Percentiles rank a stretch among this genome's conserved stretches.
These are phyloP conservation scores for Allantophomopsis lycopodina DNA, from an alignment of 2,329 filamentous ascomycete species.

Conservation along the genomic window DNA sequence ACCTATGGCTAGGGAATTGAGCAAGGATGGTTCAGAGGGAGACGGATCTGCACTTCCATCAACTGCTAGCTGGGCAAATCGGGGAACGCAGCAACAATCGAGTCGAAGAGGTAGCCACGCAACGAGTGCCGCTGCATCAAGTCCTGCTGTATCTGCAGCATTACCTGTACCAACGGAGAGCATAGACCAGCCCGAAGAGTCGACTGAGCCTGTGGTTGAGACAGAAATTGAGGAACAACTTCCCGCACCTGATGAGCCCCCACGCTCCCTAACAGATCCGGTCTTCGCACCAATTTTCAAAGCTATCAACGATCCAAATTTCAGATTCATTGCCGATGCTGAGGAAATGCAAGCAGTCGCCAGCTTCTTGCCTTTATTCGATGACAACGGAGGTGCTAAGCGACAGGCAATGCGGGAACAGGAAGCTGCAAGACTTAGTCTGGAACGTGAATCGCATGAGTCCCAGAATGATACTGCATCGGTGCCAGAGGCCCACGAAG, in stretches of 20 bases:
- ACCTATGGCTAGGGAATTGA: slow-evolving; percentile 63
- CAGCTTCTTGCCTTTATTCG: slow-evolving; percentile 66
- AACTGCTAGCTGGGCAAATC: slow-evolving; percentile 83
- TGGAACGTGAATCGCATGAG: slow-evolving; percentile 40
- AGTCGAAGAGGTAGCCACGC: slow-evolving; percentile 66
- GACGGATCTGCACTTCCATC: slow-evolving; percentile 87
- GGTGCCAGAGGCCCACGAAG: slow-evolving; percentile 27
- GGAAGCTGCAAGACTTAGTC: slow-evolving; percentile 38
- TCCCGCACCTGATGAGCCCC: slow-evolving; percentile 2
- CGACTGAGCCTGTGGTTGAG: slow-evolving; percentile 5
- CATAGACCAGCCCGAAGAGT: slow-evolving; percentile 24
- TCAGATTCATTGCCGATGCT: slow-evolving; percentile 30
- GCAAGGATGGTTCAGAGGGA: slow-evolving; percentile 63
- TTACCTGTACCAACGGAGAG: slow-evolving; percentile 38
- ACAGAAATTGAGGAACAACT: slow-evolving; percentile 2
- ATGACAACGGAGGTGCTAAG: slow-evolving; percentile 69
- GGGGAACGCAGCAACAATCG: slow-evolving; percentile 45
- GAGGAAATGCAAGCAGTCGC: slow-evolving; percentile 21
- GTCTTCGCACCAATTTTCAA: slow-evolving; percentile 26
- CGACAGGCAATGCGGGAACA: slow-evolving; percentile 63
- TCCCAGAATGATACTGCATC: slow-evolving; percentile 35
- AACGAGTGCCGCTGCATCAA: slow-evolving; percentile 69
- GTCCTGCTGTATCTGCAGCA: slow-evolving; percentile 57
- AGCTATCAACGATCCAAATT: slow-evolving; percentile 30
- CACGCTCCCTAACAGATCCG: slow-evolving; percentile 9